Evolutionary conservation across 495 filamentous ascomycete species (phyloP), one percentile per base, ranked within the genome.

Genomic region (Neurospora sp.): DNA sequence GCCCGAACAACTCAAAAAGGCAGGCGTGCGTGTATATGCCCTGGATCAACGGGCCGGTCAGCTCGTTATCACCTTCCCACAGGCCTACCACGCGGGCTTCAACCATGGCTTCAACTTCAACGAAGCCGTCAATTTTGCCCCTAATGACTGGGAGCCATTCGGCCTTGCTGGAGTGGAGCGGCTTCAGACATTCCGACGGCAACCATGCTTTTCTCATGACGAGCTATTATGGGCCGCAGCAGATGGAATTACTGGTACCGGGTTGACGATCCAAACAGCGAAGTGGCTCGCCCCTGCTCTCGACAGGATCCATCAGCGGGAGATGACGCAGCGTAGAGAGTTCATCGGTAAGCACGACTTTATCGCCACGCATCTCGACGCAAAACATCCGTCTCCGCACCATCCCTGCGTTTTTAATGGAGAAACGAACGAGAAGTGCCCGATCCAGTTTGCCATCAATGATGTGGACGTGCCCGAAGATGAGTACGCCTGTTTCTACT

Each of bases 61-160:
- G 80, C 93, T 98, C 74, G 96, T 98, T 72, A 89, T 99, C 73
- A 99, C 96, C 0, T 97, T 96, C 78, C 93, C 93, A 4, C 92
- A 96, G 77, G 93, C 93, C 6, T 97, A 97, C 75, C 93, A 96
- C 80, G 93, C 93, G 10, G 93, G 93, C 0, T 97, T 97, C 83
- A 99, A 97, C 78, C 96, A 92, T 79, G 96, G 91, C 9, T 99
- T 99, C 86, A 99, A 99, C 78, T 97, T 98, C 83, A 99, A 99
- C 73, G 96, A 99, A 79, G 96, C 96, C 2, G 96, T 99, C 72
- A 99, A 99, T 79, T 98, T 99, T 81, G 96, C 96, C 4, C 96
- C 96, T 12, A 84, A 83, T n/a, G 96, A 98, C 78, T 99, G 96
- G 96, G 96, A 98, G 78, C 94, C 93, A 1, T 96, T 89, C 83